Evolutionary conservation across 306 rosid genomes (phyloP), one percentile per base, ranked within the genome.

Genomic region (Prunus davidiana): DNA sequence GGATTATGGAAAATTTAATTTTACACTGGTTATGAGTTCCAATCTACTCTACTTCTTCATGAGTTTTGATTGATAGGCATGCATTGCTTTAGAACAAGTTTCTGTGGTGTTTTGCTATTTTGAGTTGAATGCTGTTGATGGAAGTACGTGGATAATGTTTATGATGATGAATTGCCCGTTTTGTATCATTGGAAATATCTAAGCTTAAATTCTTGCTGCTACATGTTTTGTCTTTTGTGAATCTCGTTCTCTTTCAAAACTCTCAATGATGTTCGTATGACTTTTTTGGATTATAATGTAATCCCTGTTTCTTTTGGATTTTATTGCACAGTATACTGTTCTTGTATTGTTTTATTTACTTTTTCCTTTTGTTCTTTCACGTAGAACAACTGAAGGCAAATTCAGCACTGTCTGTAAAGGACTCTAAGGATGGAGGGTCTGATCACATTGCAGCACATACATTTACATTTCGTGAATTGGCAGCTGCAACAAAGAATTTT

Each of bases 371-470:
- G 1, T 50, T 22, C 66, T 22, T 52, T 74, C 70, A 60, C 30
- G 43, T 52, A 81, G 90, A 84, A 55, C 73, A 79, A 77, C 57
- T 75, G 54, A 84, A 67, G 72, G 82, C 49, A 30, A 79, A 82
- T 41, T 66, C 72, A 0, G 62, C 79, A 24, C 38, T 67, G 22
- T 61, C 71, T 71, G 81, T 64, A 46, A 81, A 83, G 68, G 61
- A 30, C 69, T 22, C 73, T 7, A 82, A 69, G 67, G 87, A 78
- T 54, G 80, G 74, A 61, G 71, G 75, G 27, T 79, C 86, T 25
- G 81, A 79, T 79, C 84, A 82, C 71, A 87, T 87, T 87, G 83
- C 86, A 76, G 90, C 86, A 73, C 88, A 84, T 62, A 87, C 88
- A 47, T 84, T 84, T 82, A 74, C 86, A 60, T 87, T 87, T 75